Evolutionary conservation across 768 basidiomycete species (phyloP), one percentile per base, ranked within the genome.

Genomic region (Trichaptum fuscoviolaceum): DNA sequence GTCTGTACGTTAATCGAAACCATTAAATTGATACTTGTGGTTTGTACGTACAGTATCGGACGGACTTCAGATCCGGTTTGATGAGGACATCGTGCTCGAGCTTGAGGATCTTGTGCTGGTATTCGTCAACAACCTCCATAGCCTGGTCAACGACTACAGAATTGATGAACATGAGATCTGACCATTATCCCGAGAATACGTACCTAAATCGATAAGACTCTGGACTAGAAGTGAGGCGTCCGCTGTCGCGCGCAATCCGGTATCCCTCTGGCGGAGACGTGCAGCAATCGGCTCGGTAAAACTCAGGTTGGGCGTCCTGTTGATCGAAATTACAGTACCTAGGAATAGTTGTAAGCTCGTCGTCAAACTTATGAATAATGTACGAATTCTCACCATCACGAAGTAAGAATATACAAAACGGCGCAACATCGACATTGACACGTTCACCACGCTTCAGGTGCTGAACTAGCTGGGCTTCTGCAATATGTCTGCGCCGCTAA

Each of bases 211-310:
- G 25, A 77, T 62, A 4, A 77, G 23, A n/a, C 69, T 69, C 65
- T 77, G 74, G 36, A 77, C 60, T 17, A 77, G 64, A 15, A 77
- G 68, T 17, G 71, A 73, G 23, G 70, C 61, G 64, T 77, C 76
- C 60, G 71, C 70, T 8, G 69, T 69, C 12, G 70, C 65, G 24
- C 76, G 70, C 18, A 77, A 65, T 57, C 75, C 42, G 25, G 73
- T 73, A 64, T 73, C 69, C 18, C 69, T 64, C 34, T 68, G 63
- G 27, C 64, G 67, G 35, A 75, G 67, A 15, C 74, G 71, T 12
- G 67, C 63, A 36, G 68, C 58, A 57, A 75, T 74, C 3, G 73
- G 71, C 7, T 63, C 57, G 57, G 68, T 67, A 57, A 66, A 58
- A 24, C 59, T 34, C 58, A 66, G 34, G 25, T 63, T 63, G 61